Conservation (phyloP, 192 early-diverging fungal species). For the Funneliformis geosporum region DNA sequence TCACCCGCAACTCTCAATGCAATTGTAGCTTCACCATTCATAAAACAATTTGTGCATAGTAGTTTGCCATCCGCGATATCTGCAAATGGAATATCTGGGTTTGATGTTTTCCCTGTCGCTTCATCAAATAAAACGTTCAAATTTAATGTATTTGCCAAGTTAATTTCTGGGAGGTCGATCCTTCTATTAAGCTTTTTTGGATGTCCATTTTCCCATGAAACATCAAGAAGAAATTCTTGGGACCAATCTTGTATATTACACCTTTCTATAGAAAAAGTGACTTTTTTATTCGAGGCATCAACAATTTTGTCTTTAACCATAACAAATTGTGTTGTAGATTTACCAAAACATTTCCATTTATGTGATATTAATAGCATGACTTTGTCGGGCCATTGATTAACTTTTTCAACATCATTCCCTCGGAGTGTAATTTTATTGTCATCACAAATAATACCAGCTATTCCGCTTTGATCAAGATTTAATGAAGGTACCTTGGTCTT, state of each 20-base stretch:
- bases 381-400: constrained; percentile 9
- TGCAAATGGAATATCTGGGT: constrained; percentile 7
- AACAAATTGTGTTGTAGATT: constrained; percentile 5
- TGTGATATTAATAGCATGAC: constrained; percentile 11
- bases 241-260: constrained; percentile 9
- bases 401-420: not conserved
- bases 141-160: not conserved
- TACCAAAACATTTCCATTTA: constrained; percentile 23
- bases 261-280: not conserved
- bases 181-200: too few relatives aligned
- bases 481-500: constrained; percentile 14
- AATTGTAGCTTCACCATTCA: constrained; percentile 17
- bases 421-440: constrained; percentile 15
- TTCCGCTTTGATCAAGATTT: constrained; percentile 3
- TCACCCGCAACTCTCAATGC: not conserved
- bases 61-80: not conserved
- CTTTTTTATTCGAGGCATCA: not conserved
- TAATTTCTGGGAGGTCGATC: not conserved
- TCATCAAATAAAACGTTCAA: constrained; percentile 13
- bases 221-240: constrained; percentile 3
- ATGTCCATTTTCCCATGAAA: not conserved
- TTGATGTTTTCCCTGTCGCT: not conserved
- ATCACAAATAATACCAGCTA: constrained; percentile 2
- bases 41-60: constrained; percentile 4
- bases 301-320: constrained; percentile 2